Conservation (phyloP, 2,329 filamentous ascomycete species). For the Pseudogymnoascus sp. region DNA sequence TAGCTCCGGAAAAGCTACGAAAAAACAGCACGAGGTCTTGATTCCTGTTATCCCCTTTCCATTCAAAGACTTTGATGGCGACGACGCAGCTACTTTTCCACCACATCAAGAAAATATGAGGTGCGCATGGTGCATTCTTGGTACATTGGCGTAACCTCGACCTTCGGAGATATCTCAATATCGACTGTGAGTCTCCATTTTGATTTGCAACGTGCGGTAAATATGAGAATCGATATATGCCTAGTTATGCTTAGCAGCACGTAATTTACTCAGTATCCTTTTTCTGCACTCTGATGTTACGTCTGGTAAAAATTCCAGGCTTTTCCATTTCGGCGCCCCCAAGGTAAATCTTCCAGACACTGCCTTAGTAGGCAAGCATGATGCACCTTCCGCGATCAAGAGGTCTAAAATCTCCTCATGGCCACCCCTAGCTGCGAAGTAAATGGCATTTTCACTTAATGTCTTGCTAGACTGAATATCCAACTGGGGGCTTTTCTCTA, state of each 20-base stretch:
- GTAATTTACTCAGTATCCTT: not conserved
- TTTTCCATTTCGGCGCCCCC: not conserved
- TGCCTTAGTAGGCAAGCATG: not conserved
- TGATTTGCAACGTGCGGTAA: not conserved
- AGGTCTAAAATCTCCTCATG: not conserved
- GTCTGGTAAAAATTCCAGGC: not conserved
- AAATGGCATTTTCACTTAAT: not conserved
- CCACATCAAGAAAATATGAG: too few species aligned
- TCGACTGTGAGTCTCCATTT: not conserved
- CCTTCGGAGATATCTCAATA: not conserved
- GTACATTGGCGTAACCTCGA: too few species aligned
- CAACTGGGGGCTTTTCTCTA: not conserved
- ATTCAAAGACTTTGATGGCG: too few species aligned
- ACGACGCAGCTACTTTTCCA: too few species aligned
- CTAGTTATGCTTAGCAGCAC: not conserved
- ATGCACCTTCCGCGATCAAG: not conserved
- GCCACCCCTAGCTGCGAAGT: not conserved
- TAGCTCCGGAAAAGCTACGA: too few species aligned
- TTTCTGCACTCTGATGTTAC: not conserved
- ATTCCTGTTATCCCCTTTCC: not conserved
- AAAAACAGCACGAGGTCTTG: not conserved
- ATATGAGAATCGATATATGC: not conserved
- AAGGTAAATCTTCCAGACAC: not conserved
- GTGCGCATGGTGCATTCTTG: too few species aligned
- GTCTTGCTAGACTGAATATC: not conserved